Base-by-base conservation (phyloP, 139 green algal species). In the Coccomyxa sp. region DNA sequence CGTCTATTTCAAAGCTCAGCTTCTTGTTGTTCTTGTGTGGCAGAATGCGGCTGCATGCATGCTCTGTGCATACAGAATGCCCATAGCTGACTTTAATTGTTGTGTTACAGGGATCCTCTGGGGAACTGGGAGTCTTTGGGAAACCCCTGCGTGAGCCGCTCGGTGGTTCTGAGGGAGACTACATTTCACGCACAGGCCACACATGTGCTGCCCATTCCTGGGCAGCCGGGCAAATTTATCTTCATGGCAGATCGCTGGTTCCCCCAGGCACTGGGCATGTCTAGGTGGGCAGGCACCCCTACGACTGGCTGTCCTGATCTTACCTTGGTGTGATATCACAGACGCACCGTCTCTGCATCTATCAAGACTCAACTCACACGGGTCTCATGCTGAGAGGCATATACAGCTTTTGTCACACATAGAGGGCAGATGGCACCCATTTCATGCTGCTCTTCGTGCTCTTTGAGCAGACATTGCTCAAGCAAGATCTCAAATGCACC, bases 231-330 rank as follows among this genome's bases (percentile, higher is more conserved):
- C 16, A 27, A 74, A 2, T 84, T 79, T 55, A 73, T 86, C 12
- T 81, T 86, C 69, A 83, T 86, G 82, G 82, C 82, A 0, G 82
- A 86, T 58, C 55, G 58, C 1, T 86, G 82, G 82, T 38, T 82
- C 18, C 68, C 72, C 10, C 18, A 74, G 27, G 39, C 83, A 38
- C 75, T 86, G 6, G 73, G 64, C 9, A 31, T 33, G 34, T 86
- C 82, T 8, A 76, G 81, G 77, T 82, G 3, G 34, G 44, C 33
- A 34, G 14, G 44, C 33, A 27, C 10, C 14, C 54, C 16, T 27
- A 29, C 5, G 24, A n/a, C 5, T 39, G 22, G 18, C 38, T 40
- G 0, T 68, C 7, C 33, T 71, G 41, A 8, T 31, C 27, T n/a
- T 35, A 55, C 14, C 33, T 24, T 72, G 18, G 4, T 34, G 8